Conservation (phyloP, 306 rosid genomes). For the Pyrus bretschneideri region DNA sequence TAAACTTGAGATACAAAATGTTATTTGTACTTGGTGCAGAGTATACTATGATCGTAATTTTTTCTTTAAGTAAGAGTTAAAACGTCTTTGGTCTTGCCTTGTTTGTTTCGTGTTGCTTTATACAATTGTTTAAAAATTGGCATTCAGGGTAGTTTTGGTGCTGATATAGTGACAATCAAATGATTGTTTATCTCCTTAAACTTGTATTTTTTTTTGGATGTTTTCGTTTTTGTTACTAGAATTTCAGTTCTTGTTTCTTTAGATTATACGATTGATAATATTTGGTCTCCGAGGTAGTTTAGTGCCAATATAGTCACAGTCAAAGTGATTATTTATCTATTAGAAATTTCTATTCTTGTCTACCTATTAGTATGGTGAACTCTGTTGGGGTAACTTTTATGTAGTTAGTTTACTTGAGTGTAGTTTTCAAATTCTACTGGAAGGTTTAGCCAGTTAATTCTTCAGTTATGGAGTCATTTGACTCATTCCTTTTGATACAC, state of each 20-base stretch:
- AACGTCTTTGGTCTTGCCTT: not conserved
- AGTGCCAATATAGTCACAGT: not conserved
- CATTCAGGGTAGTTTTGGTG: not conserved
- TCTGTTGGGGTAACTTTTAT: not conserved
- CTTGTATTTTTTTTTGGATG: too few species aligned
- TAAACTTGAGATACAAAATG: not conserved
- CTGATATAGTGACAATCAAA: not conserved
- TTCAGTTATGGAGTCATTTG: not conserved
- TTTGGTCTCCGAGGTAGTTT: not conserved
- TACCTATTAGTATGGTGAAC: not conserved
- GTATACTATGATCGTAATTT: not conserved
- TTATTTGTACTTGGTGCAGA: not conserved
- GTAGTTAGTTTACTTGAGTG: not conserved
- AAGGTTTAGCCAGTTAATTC: not conserved
- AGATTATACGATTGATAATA: not conserved
- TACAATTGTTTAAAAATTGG: not conserved
- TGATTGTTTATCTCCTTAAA: not conserved
- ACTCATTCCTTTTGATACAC: not conserved
- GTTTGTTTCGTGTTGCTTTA: not conserved
- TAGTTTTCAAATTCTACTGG: not conserved
- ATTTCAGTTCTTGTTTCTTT: not conserved
- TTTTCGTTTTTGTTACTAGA: not conserved
- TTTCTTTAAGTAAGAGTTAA: not conserved
- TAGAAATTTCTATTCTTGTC: not conserved
- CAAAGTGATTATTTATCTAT: not conserved